Evolutionary conservation across 768 basidiomycete species (phyloP).

Genomic region (Lactifluus echinatus): DNA sequence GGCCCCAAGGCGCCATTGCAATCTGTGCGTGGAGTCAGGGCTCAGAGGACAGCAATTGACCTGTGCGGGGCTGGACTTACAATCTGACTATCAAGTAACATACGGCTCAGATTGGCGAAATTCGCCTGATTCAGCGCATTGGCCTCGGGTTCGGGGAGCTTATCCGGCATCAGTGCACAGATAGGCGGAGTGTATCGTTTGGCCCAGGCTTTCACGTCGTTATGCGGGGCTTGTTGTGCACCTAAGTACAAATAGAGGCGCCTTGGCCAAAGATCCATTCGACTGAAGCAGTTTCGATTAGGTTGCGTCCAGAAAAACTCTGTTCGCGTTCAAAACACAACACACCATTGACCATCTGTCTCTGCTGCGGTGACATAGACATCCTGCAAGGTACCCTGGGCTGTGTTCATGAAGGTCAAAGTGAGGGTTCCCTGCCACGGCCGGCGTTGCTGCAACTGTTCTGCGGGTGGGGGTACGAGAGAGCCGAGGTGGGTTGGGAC

Average conservation of each 20-base stretch:
- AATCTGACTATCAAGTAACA: conserved; percentile 43
- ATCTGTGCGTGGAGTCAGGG: conserved; percentile 3
- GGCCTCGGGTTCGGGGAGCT: conserved; percentile 40
- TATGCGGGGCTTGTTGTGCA: conserved; percentile 35
- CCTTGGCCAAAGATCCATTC: conserved; percentile 49
- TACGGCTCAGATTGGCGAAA: conserved; percentile 47
- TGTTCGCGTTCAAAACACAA: conserved; percentile 28
- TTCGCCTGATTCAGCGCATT: conserved; percentile 43
- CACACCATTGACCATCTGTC: conserved; percentile 65
- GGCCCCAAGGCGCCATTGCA: conserved; percentile 15
- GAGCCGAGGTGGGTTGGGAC: conserved; percentile 53
- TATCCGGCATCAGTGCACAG: conserved; percentile 58
- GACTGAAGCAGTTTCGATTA: conserved; percentile 26
- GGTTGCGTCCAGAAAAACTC: neutral
- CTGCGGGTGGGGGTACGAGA: conserved; percentile 46
- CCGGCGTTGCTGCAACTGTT: conserved; percentile 33
- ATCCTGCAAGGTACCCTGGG: conserved; percentile 38
- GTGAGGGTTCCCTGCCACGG: conserved; percentile 54
- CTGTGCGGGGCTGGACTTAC: conserved; percentile 29
- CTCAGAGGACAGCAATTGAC: neutral
- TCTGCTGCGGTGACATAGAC: conserved; percentile 57
- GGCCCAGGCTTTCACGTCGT: conserved; percentile 46
- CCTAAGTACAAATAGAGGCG: conserved; percentile 35
- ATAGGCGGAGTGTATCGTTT: conserved; percentile 37
- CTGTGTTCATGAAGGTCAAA: conserved; percentile 40